Evolutionary conservation across 495 filamentous ascomycete genomes (phyloP).

Genomic region (Pyrenula aspistea): DNA sequence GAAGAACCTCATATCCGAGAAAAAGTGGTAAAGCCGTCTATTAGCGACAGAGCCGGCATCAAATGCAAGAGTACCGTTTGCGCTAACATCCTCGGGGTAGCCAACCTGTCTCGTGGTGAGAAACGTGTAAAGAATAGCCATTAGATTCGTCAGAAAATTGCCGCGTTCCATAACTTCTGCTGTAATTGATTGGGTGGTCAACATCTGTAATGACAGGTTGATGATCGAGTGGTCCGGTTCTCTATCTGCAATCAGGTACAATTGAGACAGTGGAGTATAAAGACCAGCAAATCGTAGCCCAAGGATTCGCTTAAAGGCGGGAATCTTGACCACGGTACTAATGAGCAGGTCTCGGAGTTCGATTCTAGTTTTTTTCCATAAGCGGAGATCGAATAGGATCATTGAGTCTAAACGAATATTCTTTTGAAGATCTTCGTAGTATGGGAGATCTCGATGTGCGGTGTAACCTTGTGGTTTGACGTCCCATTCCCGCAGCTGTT

Average conservation of each 20-base stretch:
- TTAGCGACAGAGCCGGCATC: conserved; percentile 90
- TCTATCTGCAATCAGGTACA: conserved; percentile 92
- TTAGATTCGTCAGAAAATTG: conserved; percentile 92
- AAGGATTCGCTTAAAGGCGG: conserved; percentile 91
- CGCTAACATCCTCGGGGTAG: conserved; percentile 76
- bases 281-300: conserved; percentile 84
- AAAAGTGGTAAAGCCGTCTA: conserved; percentile 92
- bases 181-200: conserved; percentile 92
- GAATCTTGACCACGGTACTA: conserved; percentile 86
- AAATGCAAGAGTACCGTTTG: conserved; percentile 75
- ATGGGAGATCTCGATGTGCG: conserved; percentile 42
- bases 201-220: conserved; percentile 89
- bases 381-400: conserved; percentile 85
- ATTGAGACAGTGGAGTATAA: conserved; percentile 83
- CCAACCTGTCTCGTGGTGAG: conserved; percentile 90
- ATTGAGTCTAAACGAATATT: conserved; percentile 89
- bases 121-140: conserved; percentile 96
- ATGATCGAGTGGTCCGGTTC: conserved; percentile 98
- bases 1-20: conserved; percentile 81
- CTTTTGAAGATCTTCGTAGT: conserved; percentile 74
- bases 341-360: conserved; percentile 91
- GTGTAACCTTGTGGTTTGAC: conserved; percentile 56
- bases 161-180: conserved; percentile 86
- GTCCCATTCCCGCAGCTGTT: conserved; percentile 68
- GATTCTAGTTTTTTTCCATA: conserved; percentile 93